Conservation (phyloP, 2,329 filamentous ascomycete species). For the Paecilomyces fulvus region DNA sequence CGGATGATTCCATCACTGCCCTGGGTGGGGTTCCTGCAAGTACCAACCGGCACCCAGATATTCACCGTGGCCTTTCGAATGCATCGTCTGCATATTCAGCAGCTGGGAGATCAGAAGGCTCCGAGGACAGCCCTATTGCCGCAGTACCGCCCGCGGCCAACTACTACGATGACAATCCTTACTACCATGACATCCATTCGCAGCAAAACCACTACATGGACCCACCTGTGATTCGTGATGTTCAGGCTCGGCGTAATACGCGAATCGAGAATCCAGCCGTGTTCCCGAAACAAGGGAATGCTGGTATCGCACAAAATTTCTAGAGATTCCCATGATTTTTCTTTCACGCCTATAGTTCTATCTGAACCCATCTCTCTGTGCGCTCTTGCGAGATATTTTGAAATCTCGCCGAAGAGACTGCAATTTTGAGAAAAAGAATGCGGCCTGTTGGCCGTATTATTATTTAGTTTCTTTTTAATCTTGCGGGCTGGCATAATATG, state of each 20-base stretch:
- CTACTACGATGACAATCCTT: slow-evolving; percentile 48
- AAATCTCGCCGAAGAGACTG: not conserved
- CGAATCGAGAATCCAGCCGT: slow-evolving; percentile 86
- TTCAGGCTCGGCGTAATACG: slow-evolving; percentile 84
- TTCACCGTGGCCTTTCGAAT: slow-evolving; percentile 85
- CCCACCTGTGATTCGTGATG: slow-evolving; percentile 84
- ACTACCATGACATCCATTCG: slow-evolving; percentile 42
- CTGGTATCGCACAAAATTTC: slow-evolving; percentile 96
- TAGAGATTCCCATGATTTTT: slow-evolving; percentile 34
- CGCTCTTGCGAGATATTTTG: not conserved
- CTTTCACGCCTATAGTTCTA: not conserved
- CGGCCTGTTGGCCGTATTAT: slow-evolving; percentile 7
- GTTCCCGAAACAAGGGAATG: slow-evolving; percentile 80
- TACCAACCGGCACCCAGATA: slow-evolving; percentile 55
- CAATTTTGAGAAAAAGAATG: not conserved
- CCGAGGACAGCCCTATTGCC: slow-evolving; percentile 46
- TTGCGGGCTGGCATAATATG: not conserved
- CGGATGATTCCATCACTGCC: slow-evolving; percentile 70
- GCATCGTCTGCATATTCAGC: slow-evolving; percentile 93
- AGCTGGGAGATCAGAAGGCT: slow-evolving; percentile 61
- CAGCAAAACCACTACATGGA: slow-evolving; percentile 47
- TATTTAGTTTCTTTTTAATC: slow-evolving; percentile 5
- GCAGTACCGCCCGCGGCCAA: slow-evolving; percentile 38
- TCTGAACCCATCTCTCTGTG: not conserved
- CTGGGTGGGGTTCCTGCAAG: slow-evolving; percentile 62